Conservation (phyloP, 192 early-diverging fungal genomes). For the Umbelopsis sp. region DNA sequence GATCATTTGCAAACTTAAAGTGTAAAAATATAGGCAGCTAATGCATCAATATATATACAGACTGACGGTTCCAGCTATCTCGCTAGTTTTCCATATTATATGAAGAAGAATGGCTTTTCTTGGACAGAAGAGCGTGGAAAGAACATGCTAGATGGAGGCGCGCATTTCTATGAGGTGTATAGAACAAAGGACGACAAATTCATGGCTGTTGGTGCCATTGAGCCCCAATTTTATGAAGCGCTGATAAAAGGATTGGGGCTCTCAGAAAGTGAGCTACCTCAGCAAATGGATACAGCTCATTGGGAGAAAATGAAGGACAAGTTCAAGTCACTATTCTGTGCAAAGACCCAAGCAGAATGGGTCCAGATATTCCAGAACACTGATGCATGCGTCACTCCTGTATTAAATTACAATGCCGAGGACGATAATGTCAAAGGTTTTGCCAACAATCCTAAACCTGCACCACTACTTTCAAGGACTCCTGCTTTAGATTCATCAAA, state of each 20-base stretch:
- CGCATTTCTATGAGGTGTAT: slow-evolving; percentile 70
- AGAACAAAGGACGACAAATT: slow-evolving; percentile 65
- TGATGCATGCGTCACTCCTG: slow-evolving; percentile 71
- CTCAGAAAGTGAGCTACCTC: slow-evolving; percentile 37
- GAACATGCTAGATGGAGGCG: slow-evolving; percentile 67
- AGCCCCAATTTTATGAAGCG: slow-evolving; percentile 64
- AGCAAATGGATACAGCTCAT: slow-evolving; percentile 50
- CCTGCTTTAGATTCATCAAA: slow-evolving; percentile 37
- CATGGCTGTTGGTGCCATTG: slow-evolving; percentile 70
- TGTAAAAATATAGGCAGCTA: neutral
- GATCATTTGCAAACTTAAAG: neutral
- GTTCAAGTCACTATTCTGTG: slow-evolving; percentile 51
- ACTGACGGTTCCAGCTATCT: slow-evolving; percentile 58
- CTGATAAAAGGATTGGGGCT: slow-evolving; percentile 52
- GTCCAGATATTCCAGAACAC: slow-evolving; percentile 54
- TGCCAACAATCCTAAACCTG: slow-evolving; percentile 48
- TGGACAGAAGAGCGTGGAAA: slow-evolving; percentile 57
- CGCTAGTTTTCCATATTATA: slow-evolving; percentile 62
- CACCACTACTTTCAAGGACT: slow-evolving; percentile 56
- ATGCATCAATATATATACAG: slow-evolving; percentile 17
- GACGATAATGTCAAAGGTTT: slow-evolving; percentile 36
- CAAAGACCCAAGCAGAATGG: slow-evolving; percentile 69
- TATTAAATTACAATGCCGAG: slow-evolving; percentile 46
- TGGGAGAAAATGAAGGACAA: slow-evolving; percentile 57
- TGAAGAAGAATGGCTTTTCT: slow-evolving; percentile 53